These are phyloP conservation scores for Ceriops tagal DNA, from an alignment of 345 rosid genomes.

Conservation along the genomic window DNA sequence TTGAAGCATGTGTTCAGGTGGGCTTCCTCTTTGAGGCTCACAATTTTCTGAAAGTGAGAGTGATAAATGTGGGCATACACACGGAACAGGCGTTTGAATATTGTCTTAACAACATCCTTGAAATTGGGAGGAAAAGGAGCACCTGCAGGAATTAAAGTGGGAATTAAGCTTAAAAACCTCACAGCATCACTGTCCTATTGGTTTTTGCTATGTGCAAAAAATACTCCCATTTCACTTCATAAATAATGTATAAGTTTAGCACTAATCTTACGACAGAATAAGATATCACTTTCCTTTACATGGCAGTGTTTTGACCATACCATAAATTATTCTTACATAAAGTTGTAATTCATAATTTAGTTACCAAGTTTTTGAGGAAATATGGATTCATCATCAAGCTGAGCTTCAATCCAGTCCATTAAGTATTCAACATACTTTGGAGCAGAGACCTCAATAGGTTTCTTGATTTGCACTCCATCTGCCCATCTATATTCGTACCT, in stretches of 20 bases:
- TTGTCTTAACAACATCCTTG: conserved; percentile 94
- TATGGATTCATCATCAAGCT: conserved; percentile 92
- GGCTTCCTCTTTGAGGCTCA: conserved; percentile 98
- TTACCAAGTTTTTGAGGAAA: conserved; percentile 98
- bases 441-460: conserved; percentile 98
- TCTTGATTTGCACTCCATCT: conserved; percentile 97
- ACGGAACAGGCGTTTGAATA: conserved; percentile 89
- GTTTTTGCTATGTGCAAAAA: too few species aligned
- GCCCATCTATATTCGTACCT: conserved; percentile 99
- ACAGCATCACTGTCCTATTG: too few species aligned
- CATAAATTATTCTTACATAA: background rate
- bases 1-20: conserved; percentile 99
- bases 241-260: too few species aligned
- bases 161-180: background rate
- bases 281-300: background rate
- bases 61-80: conserved; percentile 97
- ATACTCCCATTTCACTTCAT: too few species aligned
- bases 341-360: conserved; percentile 12
- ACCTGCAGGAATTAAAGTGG: conserved; percentile 43
- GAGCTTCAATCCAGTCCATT: conserved; percentile 98
- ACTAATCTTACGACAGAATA: background rate
- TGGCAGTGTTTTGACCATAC: background rate
- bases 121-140: conserved; percentile 97
- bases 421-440: conserved; percentile 97
- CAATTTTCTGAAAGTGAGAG: conserved; percentile 97